Evolutionary conservation across 257 asterid genomes (phyloP).

Genomic region (Solanum etuberosum): DNA sequence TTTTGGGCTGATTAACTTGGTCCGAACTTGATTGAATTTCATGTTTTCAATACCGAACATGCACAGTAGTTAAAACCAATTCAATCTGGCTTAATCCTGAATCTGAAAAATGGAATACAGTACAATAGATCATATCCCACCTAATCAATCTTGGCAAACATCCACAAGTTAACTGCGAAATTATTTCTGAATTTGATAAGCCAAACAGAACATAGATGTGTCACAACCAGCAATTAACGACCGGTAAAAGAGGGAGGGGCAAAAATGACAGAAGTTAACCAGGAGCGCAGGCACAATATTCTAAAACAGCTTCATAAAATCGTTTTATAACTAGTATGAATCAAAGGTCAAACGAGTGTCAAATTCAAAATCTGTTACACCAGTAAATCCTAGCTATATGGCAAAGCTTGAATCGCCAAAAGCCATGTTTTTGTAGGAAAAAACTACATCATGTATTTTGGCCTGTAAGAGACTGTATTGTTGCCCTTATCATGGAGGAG

Average conservation of each 20-base stretch:
- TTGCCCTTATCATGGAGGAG: conserved; percentile 31
- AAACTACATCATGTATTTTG: not conserved
- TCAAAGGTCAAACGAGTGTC: not conserved
- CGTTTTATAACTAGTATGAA: not conserved
- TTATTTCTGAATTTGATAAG: not conserved
- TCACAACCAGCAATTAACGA: not conserved
- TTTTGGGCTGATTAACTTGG: not conserved
- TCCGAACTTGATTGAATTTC: not conserved
- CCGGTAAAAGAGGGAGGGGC: not conserved
- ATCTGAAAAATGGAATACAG: not conserved
- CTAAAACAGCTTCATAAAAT: not conserved
- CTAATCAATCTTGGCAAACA: not conserved
- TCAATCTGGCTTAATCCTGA: not conserved
- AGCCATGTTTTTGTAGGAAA: not conserved
- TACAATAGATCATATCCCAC: not conserved
- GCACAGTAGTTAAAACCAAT: not conserved
- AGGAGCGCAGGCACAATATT: not conserved
- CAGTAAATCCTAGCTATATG: not conserved
- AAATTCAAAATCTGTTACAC: not conserved
- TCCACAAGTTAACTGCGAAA: not conserved
- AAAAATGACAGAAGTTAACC: not conserved
- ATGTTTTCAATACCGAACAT: not conserved
- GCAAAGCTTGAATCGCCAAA: not conserved
- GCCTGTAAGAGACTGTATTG: not conserved
- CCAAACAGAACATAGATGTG: not conserved